These are phyloP conservation scores for Aureobasidium zeae DNA, from an alignment of 2,329 filamentous ascomycete genomes.

Conservation along the genomic window DNA sequence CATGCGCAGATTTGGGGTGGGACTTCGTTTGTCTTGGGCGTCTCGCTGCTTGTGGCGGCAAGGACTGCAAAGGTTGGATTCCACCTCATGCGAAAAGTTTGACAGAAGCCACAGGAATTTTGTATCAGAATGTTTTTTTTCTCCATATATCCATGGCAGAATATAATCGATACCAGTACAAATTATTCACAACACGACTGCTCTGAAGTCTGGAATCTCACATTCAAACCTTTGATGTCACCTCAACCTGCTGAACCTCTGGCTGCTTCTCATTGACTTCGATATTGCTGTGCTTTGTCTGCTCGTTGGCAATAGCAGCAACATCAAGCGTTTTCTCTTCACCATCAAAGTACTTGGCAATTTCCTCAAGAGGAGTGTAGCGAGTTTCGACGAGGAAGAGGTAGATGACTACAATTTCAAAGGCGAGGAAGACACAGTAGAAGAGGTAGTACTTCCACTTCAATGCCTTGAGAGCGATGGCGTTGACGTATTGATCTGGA, in stretches of 20 bases:
- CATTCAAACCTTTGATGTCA: not conserved
- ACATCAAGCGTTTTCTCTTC: constrained; percentile 4
- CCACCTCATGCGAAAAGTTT: constrained; percentile 23
- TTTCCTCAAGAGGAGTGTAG: constrained; percentile 37
- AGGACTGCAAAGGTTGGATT: constrained; percentile 25
- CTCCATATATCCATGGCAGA: no score
- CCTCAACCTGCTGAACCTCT: not conserved
- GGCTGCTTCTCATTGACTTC: not conserved
- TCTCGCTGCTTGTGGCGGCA: constrained; percentile 22
- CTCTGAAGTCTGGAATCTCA: no score
- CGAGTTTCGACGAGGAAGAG: constrained; percentile 34
- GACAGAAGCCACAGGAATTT: not conserved
- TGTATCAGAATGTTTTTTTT: no score
- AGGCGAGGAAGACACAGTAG: constrained; percentile 26
- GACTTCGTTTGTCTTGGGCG: constrained; percentile 24
- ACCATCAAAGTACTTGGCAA: constrained; percentile 35
- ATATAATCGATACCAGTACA: no score
- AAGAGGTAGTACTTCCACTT: constrained; percentile 24
- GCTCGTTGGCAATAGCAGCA: constrained; percentile 6
- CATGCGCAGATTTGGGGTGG: constrained; percentile 40
- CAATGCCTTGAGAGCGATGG: constrained; percentile 24
- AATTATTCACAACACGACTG: no score
- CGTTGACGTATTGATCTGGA: constrained; percentile 28
- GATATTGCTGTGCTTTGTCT: not conserved
- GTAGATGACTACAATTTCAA: constrained; percentile 28